Evolutionary conservation across 2,329 filamentous ascomycete genomes (phyloP), one percentile per base, ranked within the genome.

Genomic region (Pseudohalonectria lignicola): DNA sequence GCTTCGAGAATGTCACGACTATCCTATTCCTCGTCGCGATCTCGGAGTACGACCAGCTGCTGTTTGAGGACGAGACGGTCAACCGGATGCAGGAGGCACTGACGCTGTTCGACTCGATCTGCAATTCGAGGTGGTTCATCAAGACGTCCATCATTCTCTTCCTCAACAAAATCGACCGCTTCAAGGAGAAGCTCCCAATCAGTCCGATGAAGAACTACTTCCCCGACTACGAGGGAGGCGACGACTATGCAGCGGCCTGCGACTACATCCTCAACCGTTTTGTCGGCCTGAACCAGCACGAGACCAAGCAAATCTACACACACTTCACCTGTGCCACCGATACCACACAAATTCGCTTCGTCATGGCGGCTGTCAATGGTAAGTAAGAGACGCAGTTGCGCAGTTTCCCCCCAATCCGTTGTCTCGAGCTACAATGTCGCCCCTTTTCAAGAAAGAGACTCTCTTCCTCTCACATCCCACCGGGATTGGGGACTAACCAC

Each of bases 301-400:
- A 96, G 70, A 94, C 87, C 39, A 98, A 98, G 74, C 92, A 98
- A 63, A 96, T 98, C 61, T 98, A 98, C 73, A 98, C 92, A 42
- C 92, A 96, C 65, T 98, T 98, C 67, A 98, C 92, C 36, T 96
- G 92, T 61, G 92, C 92, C 44, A 98, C 92, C 35, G 92, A 98
- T 59, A 98, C 92, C 23, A 95, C 92, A 54, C 92, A 98, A 64
- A 98, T 98, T 54, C 82, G 92, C 57, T 96, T 98, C 71, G 92
- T 98, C 65, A 98, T 98, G 92, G 88, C 90, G 45, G 92, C 92
- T 50, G 92, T 98, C 56, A 98, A 98, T 67, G 88, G 88, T 94
- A 74, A 55, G 80, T n/a, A n/a, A n/a, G n/a, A n/a, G n/a, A n/a
- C n/a, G n/a, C n/a, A n/a, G n/a, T n/a, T n/a, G n/a, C n/a, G n/a